Evolutionary conservation across 2,329 filamentous ascomycete genomes (phyloP), one percentile per base, ranked within the genome.

Genomic region (Macrophomina phaseolina): DNA sequence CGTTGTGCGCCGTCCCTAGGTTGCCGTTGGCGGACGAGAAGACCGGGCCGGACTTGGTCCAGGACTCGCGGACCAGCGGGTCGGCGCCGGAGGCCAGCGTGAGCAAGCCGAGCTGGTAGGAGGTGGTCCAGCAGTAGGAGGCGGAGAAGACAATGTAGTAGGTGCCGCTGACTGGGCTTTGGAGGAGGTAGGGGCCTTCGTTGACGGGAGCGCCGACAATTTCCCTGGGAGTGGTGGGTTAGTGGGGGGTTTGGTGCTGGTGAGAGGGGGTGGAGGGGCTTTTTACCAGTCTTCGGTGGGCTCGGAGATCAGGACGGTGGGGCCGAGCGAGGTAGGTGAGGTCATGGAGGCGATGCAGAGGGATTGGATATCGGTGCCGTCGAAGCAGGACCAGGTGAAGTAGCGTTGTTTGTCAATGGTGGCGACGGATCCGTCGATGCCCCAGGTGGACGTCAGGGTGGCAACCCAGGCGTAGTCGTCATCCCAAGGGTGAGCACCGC

Each of bases 1-100:
- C 78, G 70, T 87, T 87, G 69, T 87, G 85, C 0, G 84, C 85
- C 0, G 85, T 84, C n/a, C 85, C 85, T 61, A 84, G 87, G 71
- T 86, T 86, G 4, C 85, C 85, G 68, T 87, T 87, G 1, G 81
- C 84, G 51, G 80, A 83, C 23, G 78, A 81, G 42, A 88, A 81
- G 2, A 85, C 77, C 9, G 83, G 85, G 0, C 84, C 84, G 2
- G 77, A 81, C 78, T 87, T 88, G 4, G 74, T 79, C 86, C 85
- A 88, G 8, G 81, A 82, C 0, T 71, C 72, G 0, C 75, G 70
- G 16, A 74, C 70, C n/a, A 80, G 74, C 0, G 86, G 86, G 69
- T 86, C 81, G 0, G 81, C 75, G 14, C 67, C 67, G 2, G 84
- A 83, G 28, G 85, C 81, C 79, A 82, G 87, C 3, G 82, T 83